A percentile compares a stretch with the other conserved stretches of the same genome.
Conservation (phyloP, 352 stramenopile genomes). For the Phytophthora citrophthora region DNA sequence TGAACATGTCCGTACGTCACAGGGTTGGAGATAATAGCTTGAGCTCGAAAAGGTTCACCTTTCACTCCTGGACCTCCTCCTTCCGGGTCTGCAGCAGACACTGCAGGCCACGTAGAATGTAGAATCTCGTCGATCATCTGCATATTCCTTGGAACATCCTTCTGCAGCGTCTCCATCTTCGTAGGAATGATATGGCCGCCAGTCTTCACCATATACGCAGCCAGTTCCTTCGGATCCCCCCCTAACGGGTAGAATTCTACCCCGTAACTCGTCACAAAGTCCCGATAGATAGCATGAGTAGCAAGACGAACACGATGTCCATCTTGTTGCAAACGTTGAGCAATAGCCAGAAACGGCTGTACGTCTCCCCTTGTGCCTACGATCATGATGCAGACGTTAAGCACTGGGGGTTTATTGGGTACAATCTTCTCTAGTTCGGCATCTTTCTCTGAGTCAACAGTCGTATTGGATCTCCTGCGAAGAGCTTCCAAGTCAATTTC, state of each 20-base stretch:
- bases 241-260: conserved; percentile 82
- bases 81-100: conserved; percentile 73
- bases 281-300: conserved; percentile 88
- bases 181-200: conserved; percentile 69
- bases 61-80: conserved; percentile 41
- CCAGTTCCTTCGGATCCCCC: conserved; percentile 70
- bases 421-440: background rate
- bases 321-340: conserved; percentile 66
- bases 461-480: conserved; percentile 13
- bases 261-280: conserved; percentile 69
- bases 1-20: conserved; percentile 92
- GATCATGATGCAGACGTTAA: conserved; percentile 81
- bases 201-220: conserved; percentile 92
- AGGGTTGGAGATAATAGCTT: conserved; percentile 94
- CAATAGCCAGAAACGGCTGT: conserved; percentile 73
- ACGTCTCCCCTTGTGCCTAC: conserved; percentile 82
- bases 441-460: conserved; percentile 17
- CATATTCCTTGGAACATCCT: conserved; percentile 80
- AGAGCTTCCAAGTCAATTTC: conserved; percentile 36
- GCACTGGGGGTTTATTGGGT: conserved; percentile 18
- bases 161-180: conserved; percentile 59
- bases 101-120: conserved; percentile 85
- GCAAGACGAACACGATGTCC: conserved; percentile 92
- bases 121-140: conserved; percentile 91
- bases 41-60: conserved; percentile 69